Percentiles rank a stretch among this genome's conserved stretches.
These are phyloP conservation scores for Penicillium daleae DNA, from an alignment of 495 filamentous ascomycete species.

Conservation along the genomic window DNA sequence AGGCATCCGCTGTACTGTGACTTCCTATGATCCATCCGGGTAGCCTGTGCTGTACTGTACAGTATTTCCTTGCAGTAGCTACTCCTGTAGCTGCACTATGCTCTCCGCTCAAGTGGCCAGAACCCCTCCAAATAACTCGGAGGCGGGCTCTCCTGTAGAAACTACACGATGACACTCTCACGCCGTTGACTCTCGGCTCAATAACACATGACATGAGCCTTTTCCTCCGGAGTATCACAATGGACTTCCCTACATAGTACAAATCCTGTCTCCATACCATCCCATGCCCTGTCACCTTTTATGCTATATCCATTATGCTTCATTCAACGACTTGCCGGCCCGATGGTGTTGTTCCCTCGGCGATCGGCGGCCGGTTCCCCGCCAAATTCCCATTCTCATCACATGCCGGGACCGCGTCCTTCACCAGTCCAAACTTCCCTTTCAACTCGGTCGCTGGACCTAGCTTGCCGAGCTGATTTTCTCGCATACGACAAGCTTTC, in stretches of 20 bases:
- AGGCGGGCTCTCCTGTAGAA: neutral
- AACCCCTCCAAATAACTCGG: neutral
- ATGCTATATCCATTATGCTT: neutral
- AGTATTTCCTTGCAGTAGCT: no score
- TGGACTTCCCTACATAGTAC: neutral
- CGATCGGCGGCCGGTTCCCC: constrained; percentile 35
- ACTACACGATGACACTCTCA: neutral
- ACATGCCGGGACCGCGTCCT: constrained; percentile 23
- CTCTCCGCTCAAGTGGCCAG: no score
- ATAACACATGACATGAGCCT: neutral
- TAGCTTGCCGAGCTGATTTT: constrained; percentile 1
- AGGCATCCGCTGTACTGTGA: no score
- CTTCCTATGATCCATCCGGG: no score
- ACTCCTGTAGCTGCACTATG: no score
- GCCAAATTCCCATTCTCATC: constrained; percentile 27
- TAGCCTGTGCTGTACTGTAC: no score
- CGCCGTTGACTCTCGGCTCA: neutral
- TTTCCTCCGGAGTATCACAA: neutral
- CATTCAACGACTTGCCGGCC: constrained; percentile 5
- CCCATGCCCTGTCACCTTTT: neutral
- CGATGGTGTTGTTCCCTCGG: constrained; percentile 19
- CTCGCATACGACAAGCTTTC: constrained; percentile 4
- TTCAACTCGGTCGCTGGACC: constrained; percentile 1
- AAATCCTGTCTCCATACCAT: neutral
- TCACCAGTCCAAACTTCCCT: neutral